Evolutionary conservation across 2,329 filamentous ascomycete genomes (phyloP), one percentile per base, ranked within the genome.

Genomic region (Phaeosphaeria sp.): DNA sequence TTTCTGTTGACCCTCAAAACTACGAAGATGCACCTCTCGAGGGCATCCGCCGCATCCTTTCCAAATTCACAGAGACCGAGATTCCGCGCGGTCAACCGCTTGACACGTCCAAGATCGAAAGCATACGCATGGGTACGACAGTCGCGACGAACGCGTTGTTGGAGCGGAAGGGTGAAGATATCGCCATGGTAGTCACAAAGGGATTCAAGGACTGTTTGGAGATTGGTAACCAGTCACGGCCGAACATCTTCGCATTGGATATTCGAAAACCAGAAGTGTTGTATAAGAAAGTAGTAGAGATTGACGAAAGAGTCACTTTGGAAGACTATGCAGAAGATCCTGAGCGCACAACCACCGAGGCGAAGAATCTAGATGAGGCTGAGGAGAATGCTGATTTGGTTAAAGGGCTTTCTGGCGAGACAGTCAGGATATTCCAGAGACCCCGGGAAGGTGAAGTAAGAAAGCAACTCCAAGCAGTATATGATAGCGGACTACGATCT

Each of bases 41-140:
- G 81, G 93, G 93, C 25, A 97, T 97, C 72, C 87, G 93, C 17
- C 89, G 93, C 56, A 88, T 97, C 55, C 87, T 97, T 78, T 89
- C 89, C 64, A 88, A 87, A 67, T 96, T 96, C 76, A 87, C 88
- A 1, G 84, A 85, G 53, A 84, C 85, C 56, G 89, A 94, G 4
- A 93, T 96, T 46, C 91, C 91, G 3, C 88, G 93, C 48, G 92
- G 92, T 23, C 83, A 93, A 73, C 82, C 90, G 0, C 81, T 97
- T 9, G 92, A 97, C 75, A 97, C 93, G 0, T 86, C 88, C 18
- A 80, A 88, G 71, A 96, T 97, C 67, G 91, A 95, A 67, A 93
- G 90, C 54, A 97, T 97, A 74, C 89, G 93, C 48, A 97, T 97
- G 93, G 93, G 93, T 46, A 97, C 93, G 1, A 97, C 93, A 0